Percentiles rank a stretch among this genome's conserved stretches.
phyloP scores from a whole-genome alignment of 345 rosid species.

The Noccaea bulbosa region DNA sequence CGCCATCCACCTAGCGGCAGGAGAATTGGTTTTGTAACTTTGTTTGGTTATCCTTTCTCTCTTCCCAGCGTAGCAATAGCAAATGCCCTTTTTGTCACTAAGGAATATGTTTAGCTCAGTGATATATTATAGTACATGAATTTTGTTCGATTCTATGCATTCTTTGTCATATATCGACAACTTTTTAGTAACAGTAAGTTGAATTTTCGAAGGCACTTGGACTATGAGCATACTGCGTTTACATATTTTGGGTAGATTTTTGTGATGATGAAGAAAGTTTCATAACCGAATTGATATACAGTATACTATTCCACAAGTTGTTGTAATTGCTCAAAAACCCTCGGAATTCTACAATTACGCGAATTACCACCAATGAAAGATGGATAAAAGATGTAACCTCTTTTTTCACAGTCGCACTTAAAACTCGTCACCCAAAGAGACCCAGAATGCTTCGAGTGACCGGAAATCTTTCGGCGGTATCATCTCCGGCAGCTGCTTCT shows the following conservation, averaged over 20 bases:
- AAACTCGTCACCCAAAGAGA: conserved; percentile 6
- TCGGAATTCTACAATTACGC: not conserved
- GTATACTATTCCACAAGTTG: not conserved
- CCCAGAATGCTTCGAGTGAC: conserved; percentile 37
- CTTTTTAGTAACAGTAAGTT: not conserved
- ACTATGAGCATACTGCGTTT: not conserved
- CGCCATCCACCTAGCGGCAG: conserved; percentile 36
- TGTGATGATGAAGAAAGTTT: not conserved
- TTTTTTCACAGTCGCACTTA: not conserved
- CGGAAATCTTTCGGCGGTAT: conserved; percentile 34
- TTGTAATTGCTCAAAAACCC: not conserved
- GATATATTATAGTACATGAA: not conserved
- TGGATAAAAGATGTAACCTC: not conserved
- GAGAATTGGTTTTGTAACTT: conserved; percentile 25
- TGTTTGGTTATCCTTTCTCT: not conserved
- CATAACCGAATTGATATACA: not conserved
- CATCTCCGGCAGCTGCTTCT: conserved; percentile 33
- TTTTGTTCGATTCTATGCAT: not conserved
- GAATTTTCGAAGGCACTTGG: not conserved
- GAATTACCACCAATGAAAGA: not conserved
- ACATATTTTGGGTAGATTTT: not conserved
- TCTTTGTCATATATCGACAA: not conserved
- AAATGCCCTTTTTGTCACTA: conserved; percentile 1
- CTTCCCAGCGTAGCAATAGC: conserved; percentile 9
- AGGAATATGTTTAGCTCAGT: conserved; percentile 12